Evolutionary conservation across 805 yeast genomes (phyloP).

Genomic region (Ogataea paraovalis): DNA sequence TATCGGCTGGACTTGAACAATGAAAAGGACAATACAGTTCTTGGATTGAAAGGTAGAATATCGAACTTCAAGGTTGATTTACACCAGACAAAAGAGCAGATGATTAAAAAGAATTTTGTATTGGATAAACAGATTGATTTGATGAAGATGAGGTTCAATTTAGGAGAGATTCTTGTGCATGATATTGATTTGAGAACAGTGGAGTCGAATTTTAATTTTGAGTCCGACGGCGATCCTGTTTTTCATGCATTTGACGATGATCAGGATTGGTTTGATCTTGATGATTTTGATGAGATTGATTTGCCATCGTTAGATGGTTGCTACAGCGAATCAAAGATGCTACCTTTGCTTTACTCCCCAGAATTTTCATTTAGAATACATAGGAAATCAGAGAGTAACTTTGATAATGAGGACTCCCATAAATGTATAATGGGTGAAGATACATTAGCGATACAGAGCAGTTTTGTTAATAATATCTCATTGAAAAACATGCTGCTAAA

Average conservation of each 20-base stretch:
- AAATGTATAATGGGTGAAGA: constrained; percentile 53
- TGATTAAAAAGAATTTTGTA: constrained; percentile 44
- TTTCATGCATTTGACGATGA: constrained; percentile 49
- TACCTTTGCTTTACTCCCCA: constrained; percentile 68
- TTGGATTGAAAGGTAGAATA: constrained; percentile 67
- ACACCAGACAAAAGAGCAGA: constrained; percentile 54
- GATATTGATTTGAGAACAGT: constrained; percentile 59
- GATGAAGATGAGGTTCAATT: constrained; percentile 57
- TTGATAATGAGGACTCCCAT: constrained; percentile 56
- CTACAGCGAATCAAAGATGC: constrained; percentile 40
- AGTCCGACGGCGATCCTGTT: constrained; percentile 3
- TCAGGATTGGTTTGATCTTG: constrained; percentile 54
- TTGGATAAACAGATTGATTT: constrained; percentile 44
- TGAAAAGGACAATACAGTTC: constrained; percentile 39
- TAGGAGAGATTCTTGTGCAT: constrained; percentile 53
- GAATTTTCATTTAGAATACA: constrained; percentile 66
- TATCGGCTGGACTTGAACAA: constrained; percentile 48
- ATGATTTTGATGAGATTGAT: constrained; percentile 60
- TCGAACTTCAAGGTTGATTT: constrained; percentile 53
- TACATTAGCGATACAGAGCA: constrained; percentile 11
- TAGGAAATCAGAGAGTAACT: constrained; percentile 34
- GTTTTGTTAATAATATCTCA: constrained; percentile 64
- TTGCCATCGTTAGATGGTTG: constrained; percentile 34
- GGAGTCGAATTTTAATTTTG: constrained; percentile 37
- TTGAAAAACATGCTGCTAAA: constrained; percentile 69